Conservation (phyloP, 495 filamentous ascomycete genomes). For the Cairneyella variabilis region DNA sequence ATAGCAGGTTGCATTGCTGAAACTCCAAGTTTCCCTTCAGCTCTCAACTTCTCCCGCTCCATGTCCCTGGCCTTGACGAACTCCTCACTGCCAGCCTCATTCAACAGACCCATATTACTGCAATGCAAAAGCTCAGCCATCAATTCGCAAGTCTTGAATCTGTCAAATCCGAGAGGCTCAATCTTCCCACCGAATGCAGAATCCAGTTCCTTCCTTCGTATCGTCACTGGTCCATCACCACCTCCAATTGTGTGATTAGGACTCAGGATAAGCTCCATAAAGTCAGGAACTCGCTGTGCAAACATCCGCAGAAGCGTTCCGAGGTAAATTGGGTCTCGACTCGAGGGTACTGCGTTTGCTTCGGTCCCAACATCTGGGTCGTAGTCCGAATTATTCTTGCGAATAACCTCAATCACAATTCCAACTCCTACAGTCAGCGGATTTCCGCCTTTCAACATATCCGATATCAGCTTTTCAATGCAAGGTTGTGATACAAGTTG, state of each 20-base stretch:
- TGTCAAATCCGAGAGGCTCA: slow-evolving; percentile 93
- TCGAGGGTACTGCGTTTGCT: slow-evolving; percentile 71
- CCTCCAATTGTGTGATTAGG: slow-evolving; percentile 57
- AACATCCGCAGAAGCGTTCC: slow-evolving; percentile 89
- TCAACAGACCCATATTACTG: slow-evolving; percentile 97
- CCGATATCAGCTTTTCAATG: slow-evolving; percentile 72
- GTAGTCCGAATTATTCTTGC: slow-evolving; percentile 99
- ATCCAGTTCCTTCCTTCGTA: slow-evolving; percentile 63
- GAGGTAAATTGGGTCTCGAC: slow-evolving; percentile 93
- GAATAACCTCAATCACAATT: slow-evolving; percentile 96
- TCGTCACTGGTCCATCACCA: slow-evolving; percentile 53
- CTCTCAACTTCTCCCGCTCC: slow-evolving; percentile 73
- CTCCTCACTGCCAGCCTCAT: slow-evolving; percentile 86
- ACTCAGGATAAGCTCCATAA: slow-evolving; percentile 83
- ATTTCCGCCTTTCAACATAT: slow-evolving; percentile 94
- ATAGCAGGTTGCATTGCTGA: slow-evolving; percentile 27
- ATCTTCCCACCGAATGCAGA: slow-evolving; percentile 87
- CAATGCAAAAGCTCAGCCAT: slow-evolving; percentile 98
- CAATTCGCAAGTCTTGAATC: slow-evolving; percentile 98
- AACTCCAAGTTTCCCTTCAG: slow-evolving; percentile 54
- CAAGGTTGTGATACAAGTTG: slow-evolving; percentile 90
- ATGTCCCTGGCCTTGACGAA: slow-evolving; percentile 77
- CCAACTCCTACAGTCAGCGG: slow-evolving; percentile 94
- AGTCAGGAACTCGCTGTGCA: slow-evolving; percentile 86
- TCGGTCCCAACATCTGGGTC: slow-evolving; percentile 83